Evolutionary conservation across 1,284 basidiomycete genomes (phyloP), one percentile per base, ranked within the genome.

Genomic region (Caloboletus inedulis): DNA sequence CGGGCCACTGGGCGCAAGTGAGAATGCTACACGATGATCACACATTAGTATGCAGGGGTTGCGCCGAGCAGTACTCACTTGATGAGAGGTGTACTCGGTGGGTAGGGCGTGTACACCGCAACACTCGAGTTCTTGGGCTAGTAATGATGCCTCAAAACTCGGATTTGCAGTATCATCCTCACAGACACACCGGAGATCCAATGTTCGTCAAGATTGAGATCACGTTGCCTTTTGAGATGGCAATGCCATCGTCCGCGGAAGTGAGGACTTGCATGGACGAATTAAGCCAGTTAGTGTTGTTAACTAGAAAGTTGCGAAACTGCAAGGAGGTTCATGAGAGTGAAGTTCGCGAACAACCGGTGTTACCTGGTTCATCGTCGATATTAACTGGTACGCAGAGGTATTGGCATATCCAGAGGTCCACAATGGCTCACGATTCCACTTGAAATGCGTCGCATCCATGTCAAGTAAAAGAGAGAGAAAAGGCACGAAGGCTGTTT

Each of bases 381-480:
- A 66, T 34, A 89, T 84, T 39, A 86, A 68, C 49, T 82, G 71
- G 60, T 87, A 85, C 2, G 81, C 73, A 30, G 75, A 68, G 4
- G 84, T 84, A 57, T 84, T 80, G 27, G 74, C 70, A 62, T 89
- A 89, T n/a, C 73, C 69, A 3, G 85, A 83, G 3, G 84, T 74
- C 90, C 89, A 93, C 12, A 93, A 72, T 0, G 89, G 81, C 62
- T 86, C 86, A 55, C 90, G 83, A 66, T 92, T 92, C 62, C 77
- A 81, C 80, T 82, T 53, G 42, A 41, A 30, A 42, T 49, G 42
- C 27, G 39, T 31, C 29, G 33, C 30, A 19, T 46, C 48, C 45
- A 29, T 18, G 36, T 33, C 46, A 35, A 45, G 23, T 7, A 47
- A 12, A 31, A n/a, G 25, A 1, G 23, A 35, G n/a, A 7, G 36